Conservation (phyloP, 73 alveolate species). For the Tetrahymena malaccensis region DNA sequence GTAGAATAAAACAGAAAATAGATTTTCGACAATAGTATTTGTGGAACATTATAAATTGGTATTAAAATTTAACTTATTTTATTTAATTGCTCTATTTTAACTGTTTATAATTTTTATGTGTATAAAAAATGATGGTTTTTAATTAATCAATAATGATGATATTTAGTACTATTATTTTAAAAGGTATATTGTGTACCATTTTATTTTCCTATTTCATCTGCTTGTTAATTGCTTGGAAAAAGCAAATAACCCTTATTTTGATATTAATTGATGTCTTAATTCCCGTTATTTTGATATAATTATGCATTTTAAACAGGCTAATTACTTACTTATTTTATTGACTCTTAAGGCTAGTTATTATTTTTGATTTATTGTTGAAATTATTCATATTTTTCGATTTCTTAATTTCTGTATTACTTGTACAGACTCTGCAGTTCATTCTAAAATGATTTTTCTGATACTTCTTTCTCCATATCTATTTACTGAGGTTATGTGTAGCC, state of each 20-base stretch:
- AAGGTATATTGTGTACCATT: not conserved
- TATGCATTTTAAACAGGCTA: not conserved
- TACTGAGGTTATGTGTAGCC: not conserved
- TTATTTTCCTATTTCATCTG: not conserved
- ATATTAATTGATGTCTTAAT: not conserved
- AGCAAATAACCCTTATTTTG: not conserved
- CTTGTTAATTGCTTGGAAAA: not conserved
- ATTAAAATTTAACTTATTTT: too few species aligned
- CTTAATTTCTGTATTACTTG: not conserved
- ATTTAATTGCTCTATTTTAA: too few species aligned
- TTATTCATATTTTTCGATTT: not conserved
- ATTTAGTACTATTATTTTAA: not conserved
- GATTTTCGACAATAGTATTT: too few species aligned
- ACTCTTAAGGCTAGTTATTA: not conserved
- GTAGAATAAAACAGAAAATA: too few species aligned
- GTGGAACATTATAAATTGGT: too few species aligned
- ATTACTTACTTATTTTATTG: not conserved
- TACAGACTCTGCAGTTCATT: not conserved
- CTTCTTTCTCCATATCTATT: not conserved
- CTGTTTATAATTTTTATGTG: not conserved
- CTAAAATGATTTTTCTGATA: not conserved
- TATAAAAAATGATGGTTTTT: not conserved
- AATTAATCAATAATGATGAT: not conserved
- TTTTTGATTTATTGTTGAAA: too few species aligned
- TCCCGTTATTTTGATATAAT: too few species aligned